A percentile compares a stretch with the other conserved stretches of the same genome.
These are phyloP conservation scores for Mortierella alpina DNA, from an alignment of 192 early-diverging fungal genomes.

Conservation along the genomic window DNA sequence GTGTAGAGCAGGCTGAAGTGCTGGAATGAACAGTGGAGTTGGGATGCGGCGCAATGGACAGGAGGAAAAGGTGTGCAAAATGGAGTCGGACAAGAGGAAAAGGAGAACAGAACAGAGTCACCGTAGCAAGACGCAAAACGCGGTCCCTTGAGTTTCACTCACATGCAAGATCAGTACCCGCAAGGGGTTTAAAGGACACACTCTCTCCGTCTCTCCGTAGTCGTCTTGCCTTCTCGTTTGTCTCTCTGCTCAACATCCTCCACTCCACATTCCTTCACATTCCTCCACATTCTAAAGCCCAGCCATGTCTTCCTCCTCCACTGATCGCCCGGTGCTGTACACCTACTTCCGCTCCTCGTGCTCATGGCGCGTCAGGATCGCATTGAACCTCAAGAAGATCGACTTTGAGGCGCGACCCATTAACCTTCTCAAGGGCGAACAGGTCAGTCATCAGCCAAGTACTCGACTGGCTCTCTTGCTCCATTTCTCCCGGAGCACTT, in stretches of 20 bases:
- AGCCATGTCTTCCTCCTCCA: conserved; percentile 12
- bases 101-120: not conserved
- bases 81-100: not conserved
- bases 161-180: too few species aligned
- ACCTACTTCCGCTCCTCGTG: conserved; percentile 83
- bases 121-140: too few species aligned
- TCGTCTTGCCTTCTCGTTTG: not conserved
- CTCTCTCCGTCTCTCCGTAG: too few species aligned
- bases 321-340: conserved; percentile 69
- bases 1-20: too few species aligned
- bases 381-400: conserved; percentile 81
- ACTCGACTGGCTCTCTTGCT: too few species aligned
- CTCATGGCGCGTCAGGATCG: conserved; percentile 80
- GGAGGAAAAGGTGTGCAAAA: not conserved
- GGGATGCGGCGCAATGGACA: not conserved
- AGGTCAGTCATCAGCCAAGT: conserved; percentile 52
- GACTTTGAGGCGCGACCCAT: conserved; percentile 72
- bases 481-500: not conserved
- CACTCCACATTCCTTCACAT: conserved; percentile 1
- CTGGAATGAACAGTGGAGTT: not conserved
- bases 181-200: too few species aligned
- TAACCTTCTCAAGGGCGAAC: conserved; percentile 81
- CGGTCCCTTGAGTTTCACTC: too few species aligned
- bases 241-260: conserved; percentile 2
- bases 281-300: conserved; percentile 4